Base-by-base conservation (phyloP, 2,329 filamentous ascomycete genomes). In the Allantophomopsis cytisporea region DNA sequence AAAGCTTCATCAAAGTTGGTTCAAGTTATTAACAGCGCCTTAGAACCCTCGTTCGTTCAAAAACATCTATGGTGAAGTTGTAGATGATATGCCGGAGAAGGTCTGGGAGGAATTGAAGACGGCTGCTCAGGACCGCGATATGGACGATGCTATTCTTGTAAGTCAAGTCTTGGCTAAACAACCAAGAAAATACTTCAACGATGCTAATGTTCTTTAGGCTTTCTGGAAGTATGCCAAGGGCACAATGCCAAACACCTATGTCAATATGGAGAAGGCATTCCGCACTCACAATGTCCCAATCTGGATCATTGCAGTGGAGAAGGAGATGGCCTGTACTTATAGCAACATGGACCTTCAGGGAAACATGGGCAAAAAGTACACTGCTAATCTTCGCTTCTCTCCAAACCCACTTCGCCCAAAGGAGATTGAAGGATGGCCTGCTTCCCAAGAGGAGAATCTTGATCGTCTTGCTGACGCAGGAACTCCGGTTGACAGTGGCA, bases 291-390 rank as follows among this genome's bases (percentile, higher is more conserved):
- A 61, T 0, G 64, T 81, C 42, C 58, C 58, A 3, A 58, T 81
- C 12, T 79, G 68, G 58, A 59, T 85, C 39, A 79, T 84, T 46
- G 74, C 73, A 5, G 56, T 72, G 5, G 71, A 82, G 61, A 69
- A 72, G 46, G 59, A 69, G 28, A 56, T 81, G 21, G 53, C 65
- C 1, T 52, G 60, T 1, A 73, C 75, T 5, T 69, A 77, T 47
- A 82, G 76, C 43, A 79, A 81, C 57, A 80, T 84, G 73, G 78
- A 84, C 46, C 61, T 83, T 2, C 78, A 84, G 50, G 80, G 80
- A 5, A 73, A 80, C 44, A 61, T 80, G 15, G 69, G 69, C 41
- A 76, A 76, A 56, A 76, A 76, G 53, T 83, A 70, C 48, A 69
- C 69, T 1, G 63, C 84, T 37, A 72, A 71, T 0, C 76, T 78